Evolutionary conservation across 176 grass and related monocot genomes (phyloP), one percentile per base, ranked within the genome.

Genomic region (Carex pumila): DNA sequence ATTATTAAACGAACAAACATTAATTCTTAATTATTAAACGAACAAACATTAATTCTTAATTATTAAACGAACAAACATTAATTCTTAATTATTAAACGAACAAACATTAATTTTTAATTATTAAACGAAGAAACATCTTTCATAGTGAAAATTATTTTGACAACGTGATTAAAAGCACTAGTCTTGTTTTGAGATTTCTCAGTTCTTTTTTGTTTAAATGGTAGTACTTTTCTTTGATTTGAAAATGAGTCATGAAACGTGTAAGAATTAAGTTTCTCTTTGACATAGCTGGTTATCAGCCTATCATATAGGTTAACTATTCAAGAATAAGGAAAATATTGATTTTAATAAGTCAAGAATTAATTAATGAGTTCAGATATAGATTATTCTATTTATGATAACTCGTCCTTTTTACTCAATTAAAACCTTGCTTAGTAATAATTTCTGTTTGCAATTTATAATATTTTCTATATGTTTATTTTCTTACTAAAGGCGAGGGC

Each of bases 201-300:
- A 49, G 45, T 10, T 49, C 1, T 49, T 1, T 49, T 10, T 49
- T 49, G 7, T 49, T 9, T 49, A 8, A 10, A 49, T 49, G 45
- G 47, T 14, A 70, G 0, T 34, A 36, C 31, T 67, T 67, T 15
- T 67, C 31, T 32, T 67, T 67, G 31, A 5, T 67, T 67, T 14
- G 0, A 34, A 67, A 65, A 31, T 36, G 47, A 50, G 29, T 36
- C 34, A 39, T 10, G 45, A 73, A 43, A 25, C 37, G 9, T 73
- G 41, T 73, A 50, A 12, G 10, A 50, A 12, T 12, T 1, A 50
- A 50, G 10, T 50, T 25, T 50, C 9, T 47, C 41, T 49, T 73
- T 73, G 70, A 73, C 70, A 61, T 80, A 22, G 52, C 54, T 80
- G 14, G 55, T 80, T 61, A 80, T 61, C 77, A 61, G 7, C 55